Conservation (phyloP, 1,284 basidiomycete genomes). For the Psilocybe mexicana region DNA sequence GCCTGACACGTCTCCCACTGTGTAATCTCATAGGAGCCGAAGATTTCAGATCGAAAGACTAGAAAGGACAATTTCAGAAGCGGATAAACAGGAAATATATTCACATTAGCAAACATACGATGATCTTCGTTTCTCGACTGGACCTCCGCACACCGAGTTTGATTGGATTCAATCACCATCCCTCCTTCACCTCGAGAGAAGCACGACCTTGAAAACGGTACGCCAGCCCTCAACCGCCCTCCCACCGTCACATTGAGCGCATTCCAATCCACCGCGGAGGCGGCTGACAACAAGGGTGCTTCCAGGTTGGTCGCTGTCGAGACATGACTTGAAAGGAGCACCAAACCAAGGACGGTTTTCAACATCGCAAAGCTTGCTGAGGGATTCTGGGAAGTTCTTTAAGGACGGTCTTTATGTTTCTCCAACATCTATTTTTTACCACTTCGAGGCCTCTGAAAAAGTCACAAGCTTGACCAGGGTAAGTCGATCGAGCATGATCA, state of each 20-base stretch:
- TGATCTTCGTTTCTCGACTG: slow-evolving; percentile 16
- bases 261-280: neutral
- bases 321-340: neutral
- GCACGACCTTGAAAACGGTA: slow-evolving; percentile 21
- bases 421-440: neutral
- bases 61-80: neutral
- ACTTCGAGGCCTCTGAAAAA: neutral
- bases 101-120: slow-evolving; percentile 5
- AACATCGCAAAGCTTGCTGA: neutral
- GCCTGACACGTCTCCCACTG: slow-evolving; percentile 45
- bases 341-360: neutral
- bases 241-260: slow-evolving; percentile 14
- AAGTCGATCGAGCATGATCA: neutral
- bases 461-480: neutral
- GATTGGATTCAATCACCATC: slow-evolving; percentile 1
- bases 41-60: slow-evolving; percentile 19
- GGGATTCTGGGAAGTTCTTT: neutral
- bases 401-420: too few species aligned
- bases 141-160: slow-evolving; percentile 13
- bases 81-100: neutral
- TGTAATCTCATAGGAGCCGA: slow-evolving; percentile 34
- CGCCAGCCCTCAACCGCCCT: slow-evolving; percentile 12
- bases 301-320: neutral
- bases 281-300: neutral
- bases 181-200: slow-evolving; percentile 9